These are phyloP conservation scores for Silene vulgaris DNA, from an alignment of 179 eudicot genomes.

Conservation along the genomic window DNA sequence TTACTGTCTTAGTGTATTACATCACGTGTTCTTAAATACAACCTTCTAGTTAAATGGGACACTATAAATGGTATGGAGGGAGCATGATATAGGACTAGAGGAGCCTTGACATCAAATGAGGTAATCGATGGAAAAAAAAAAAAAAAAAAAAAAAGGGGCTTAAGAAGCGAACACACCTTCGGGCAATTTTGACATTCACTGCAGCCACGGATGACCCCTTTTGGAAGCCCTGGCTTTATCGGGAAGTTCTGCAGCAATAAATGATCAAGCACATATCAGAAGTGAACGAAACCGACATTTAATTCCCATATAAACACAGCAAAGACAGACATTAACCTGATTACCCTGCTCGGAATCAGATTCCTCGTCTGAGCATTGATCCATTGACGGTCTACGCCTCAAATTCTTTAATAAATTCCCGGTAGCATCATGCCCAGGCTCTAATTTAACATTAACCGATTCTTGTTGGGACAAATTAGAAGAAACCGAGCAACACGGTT, in stretches of 20 bases:
- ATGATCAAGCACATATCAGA: background rate
- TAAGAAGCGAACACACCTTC: slow-evolving; percentile 49
- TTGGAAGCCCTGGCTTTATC: slow-evolving; percentile 50
- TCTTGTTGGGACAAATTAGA: slow-evolving; percentile 45
- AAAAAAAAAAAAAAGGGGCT: background rate
- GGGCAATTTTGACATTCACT: slow-evolving; percentile 63
- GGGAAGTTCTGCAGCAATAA: slow-evolving; percentile 44
- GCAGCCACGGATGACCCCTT: slow-evolving; percentile 90
- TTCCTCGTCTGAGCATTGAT: slow-evolving; percentile 60
- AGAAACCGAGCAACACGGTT: slow-evolving; percentile 45
- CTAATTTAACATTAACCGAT: slow-evolving; percentile 33
- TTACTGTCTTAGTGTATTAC: background rate
- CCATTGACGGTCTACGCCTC: slow-evolving; percentile 52
- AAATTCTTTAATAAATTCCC: slow-evolving; percentile 43
- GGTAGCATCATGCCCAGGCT: slow-evolving; percentile 33
- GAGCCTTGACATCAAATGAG: background rate
- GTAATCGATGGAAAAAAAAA: background rate
- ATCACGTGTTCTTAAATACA: background rate
- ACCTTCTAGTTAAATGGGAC: background rate
- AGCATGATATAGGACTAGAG: background rate
- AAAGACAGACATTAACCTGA: slow-evolving; percentile 31
- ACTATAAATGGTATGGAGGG: background rate
- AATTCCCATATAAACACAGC: background rate
- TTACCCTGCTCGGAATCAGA: slow-evolving; percentile 61
- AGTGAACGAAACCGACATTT: background rate